Evolutionary conservation across 106 monocot genomes (phyloP), one percentile per base, ranked within the genome.

Genomic region (Agapanthus africanus): DNA sequence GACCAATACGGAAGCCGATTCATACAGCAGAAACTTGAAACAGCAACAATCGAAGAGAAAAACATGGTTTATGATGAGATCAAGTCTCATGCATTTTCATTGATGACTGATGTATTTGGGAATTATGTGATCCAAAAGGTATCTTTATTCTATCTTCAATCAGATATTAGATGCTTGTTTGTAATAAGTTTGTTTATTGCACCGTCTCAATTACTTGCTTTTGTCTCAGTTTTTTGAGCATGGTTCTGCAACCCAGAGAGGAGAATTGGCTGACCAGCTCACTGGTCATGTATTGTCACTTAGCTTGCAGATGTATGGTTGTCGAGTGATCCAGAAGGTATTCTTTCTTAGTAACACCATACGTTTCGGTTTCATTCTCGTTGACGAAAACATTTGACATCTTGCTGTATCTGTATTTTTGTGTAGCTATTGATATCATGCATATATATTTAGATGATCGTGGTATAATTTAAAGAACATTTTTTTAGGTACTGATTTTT

Each of bases 121-220:
- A 93, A 93, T 77, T 93, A 91, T 78, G 91, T 91, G 22, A 83
- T 88, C 44, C 91, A 91, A 63, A 91, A 88, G 88, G 91, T 91
- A 68, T 27, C 7, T 23, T 72, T n/a, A 4, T 40, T 41, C 14
- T 33, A 15, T 33, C 32, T 32, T 9, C 59, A 59, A 33, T 63
- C 21, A 22, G 37, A 63, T 63, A 63, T 63, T 11, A 10, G 2
- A 30, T 31, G 37, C 32, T 47, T 30, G 28, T 47, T 40, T 67
- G 14, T 8, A 40, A 40, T 40, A 65, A 6, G 0, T 14, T 41
- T 47, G 9, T 7, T 40, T 8, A 47, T 47, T 42, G 44, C 30
- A 15, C 14, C 19, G 23, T 19, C 3, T n/a, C 33, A 39, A 67
- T n/a, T 25, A 25, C 51, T 49, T 38, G 44, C 7, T 28, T 28